Percentiles rank a stretch among this genome's conserved stretches.
Evolutionary conservation across 2,329 filamentous ascomycete species (phyloP).

Genomic region (Neofusicoccum laricinum): DNA sequence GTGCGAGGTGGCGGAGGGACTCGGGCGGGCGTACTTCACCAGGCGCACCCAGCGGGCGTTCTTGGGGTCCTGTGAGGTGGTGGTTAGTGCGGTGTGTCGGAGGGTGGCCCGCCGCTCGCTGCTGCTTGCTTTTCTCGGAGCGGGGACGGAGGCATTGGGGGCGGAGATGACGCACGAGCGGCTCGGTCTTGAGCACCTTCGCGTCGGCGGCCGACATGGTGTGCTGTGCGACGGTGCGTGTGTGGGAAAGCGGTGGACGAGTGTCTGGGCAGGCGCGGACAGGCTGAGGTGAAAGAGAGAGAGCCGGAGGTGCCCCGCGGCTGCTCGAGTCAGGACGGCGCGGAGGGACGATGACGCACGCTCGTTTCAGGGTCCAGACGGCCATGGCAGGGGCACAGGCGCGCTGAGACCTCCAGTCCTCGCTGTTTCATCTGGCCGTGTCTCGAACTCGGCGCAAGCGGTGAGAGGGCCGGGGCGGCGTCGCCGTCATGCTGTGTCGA

Average conservation of each 20-base stretch:
- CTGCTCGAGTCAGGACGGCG: not conserved
- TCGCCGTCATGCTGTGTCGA: not conserved
- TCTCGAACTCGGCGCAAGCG: not conserved
- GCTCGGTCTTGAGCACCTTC: slow-evolving; percentile 34
- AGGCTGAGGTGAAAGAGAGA: not conserved
- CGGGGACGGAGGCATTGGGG: not conserved
- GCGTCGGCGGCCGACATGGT: slow-evolving; percentile 27
- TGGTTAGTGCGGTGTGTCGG: not conserved
- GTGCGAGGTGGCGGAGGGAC: not conserved
- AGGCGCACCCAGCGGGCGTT: slow-evolving; percentile 42
- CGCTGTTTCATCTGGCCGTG: not conserved
- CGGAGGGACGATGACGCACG: not conserved
- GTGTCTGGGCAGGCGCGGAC: not conserved
- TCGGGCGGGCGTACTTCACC: slow-evolving; percentile 30
- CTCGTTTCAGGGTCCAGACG: slow-evolving; percentile 3
- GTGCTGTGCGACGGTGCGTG: not conserved
- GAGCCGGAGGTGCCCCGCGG: not conserved
- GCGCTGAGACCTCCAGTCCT: not conserved
- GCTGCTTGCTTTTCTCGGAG: not conserved
- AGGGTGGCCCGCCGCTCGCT: too few relatives aligned
- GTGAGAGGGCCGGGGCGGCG: not conserved
- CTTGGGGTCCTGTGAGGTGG: slow-evolving; percentile 29
- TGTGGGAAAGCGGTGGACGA: not conserved
- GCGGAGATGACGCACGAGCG: slow-evolving; percentile 28
- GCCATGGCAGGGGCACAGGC: not conserved